Evolutionary conservation across 129 eudicot genomes (phyloP), one percentile per base, ranked within the genome.

Genomic region (Lactuca sativa): DNA sequence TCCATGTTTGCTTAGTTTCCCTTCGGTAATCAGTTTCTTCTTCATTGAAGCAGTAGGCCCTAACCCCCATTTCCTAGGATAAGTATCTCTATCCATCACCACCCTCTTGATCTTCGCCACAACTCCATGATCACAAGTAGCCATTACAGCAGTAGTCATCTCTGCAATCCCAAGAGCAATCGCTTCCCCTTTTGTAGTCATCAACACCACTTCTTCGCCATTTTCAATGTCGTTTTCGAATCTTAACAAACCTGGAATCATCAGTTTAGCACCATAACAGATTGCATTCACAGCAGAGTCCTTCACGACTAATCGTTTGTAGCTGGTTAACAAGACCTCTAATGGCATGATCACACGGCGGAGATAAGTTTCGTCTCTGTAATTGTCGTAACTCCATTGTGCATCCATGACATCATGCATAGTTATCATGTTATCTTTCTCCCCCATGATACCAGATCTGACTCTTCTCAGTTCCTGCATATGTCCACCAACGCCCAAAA

Each of bases 381-480:
- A 82, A 60, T 85, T 90, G 84, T 85, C 89, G 78, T 75, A 87
- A 62, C 87, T 71, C 95, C 96, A 89, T 32, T 83, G 96, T 0
- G 80, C 97, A 83, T 90, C 97, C 91, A 90, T 85, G n/a, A 90
- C 97, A 85, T 90, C 97, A 56, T 90, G 97, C 97, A 90, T 90
- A 0, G 91, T 90, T 4, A 87, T 83, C 97, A 90, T 90, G 61
- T 87, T 90, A 81, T 90, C 89, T 52, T 87, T 90, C 85, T 90
- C 97, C 1, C 97, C 95, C 87, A 85, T 75, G 41, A 90, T 90
- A 56, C 97, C 95, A 16, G 95, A 90, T 85, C 97, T 53, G 15
- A 87, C 97, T 57, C 97, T 79, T 75, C 97, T 81, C 77, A 90
- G 61, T 82, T 90, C 97, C 78, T 87, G 95, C 95, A 90, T 90